Base-by-base conservation (phyloP, 345 rosid genomes). In the Pelargonium nanum region DNA sequence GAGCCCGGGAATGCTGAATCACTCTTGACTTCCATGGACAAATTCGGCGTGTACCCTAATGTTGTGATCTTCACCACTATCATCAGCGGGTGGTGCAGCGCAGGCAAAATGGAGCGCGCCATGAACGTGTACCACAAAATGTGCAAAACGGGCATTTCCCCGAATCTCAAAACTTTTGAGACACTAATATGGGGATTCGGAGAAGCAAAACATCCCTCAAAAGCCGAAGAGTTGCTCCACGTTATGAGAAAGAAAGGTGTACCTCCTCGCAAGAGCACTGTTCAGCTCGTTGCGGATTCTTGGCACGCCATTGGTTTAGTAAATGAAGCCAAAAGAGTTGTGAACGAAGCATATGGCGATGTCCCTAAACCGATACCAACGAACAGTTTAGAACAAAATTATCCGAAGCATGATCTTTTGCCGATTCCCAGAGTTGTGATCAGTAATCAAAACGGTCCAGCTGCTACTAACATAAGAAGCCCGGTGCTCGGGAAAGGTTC, bases 151-250 rank as follows among this genome's bases (percentile, higher is more conserved):
- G 82, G 86, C 24, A 52, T 86, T 44, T 67, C 71, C 32, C 90
- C 98, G 9, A 91, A 86, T 72, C 71, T 80, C 78, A 83, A 86
- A 60, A 83, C 96, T 55, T 91, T 77, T 13, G 96, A 91, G 78
- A 91, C 98, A 52, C 70, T 91, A 50, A 83, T 91, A 62, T 86
- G 95, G 96, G 98, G 95, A 40, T 89, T 62, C 50, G 91, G 89
- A 58, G 96, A 91, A 75, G 87, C 85, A 15, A 88, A 78, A 55
- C 95, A 80, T 69, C 98, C 98, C 1, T 70, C 88, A 90, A 80
- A 80, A 78, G 95, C 87, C 5, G 95, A 85, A 76, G 90, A 87
- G 55, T 64, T 90, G 66, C 28, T 90, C 63, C 77, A 77, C 66
- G 54, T 62, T 16, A 90, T 90, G 91, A 79, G 85, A 73, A 80